Evolutionary conservation across 306 rosid genomes (phyloP), one percentile per base, ranked within the genome.

Genomic region (Rosa persica): DNA sequence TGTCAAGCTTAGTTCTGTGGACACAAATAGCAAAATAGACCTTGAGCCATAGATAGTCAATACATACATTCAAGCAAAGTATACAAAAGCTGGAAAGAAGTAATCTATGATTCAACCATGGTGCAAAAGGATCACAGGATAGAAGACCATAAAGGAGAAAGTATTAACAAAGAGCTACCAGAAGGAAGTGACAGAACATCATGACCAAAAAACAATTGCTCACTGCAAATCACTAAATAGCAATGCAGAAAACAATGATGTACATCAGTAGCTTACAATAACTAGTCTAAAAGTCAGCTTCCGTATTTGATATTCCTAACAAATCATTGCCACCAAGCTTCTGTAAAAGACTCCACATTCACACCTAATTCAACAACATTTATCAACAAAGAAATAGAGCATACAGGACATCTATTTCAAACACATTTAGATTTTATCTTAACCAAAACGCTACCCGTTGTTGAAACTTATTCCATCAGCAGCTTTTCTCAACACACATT

Each of bases 1-100:
- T 2, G 93, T 93, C 97, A 93, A 83, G 85, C 98, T 93, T 81
- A 95, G 93, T 80, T 98, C 99, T 95, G n/a, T n/a, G n/a, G n/a
- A n/a, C n/a, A n/a, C n/a, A n/a, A 2, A 10, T 5, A 19, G 23
- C 3, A n/a, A 23, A 25, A 82, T 69, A 54, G 71, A 65, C 70
- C 30, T 80, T 69, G 38, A 39, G 44, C 25, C n/a, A 6, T 23
- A 39, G 55, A 51, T 2, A 7, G 27, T 52, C 39, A 0, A 15
- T 70, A 12, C 44, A 67, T 0, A 12, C 69, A 70, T 11, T 15
- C 81, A 25, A 47, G 4, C 52, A 67, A 3, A 13, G 34, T 66
- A 47, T 0, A 36, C 22, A 48, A 70, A 46, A 48, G 15, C 8
- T 8, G 16, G 23, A 48, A 11, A 15, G 34, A 39, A 61, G 64